Evolutionary conservation across 768 basidiomycete genomes (phyloP).

Genomic region (Lactarius sp.): DNA sequence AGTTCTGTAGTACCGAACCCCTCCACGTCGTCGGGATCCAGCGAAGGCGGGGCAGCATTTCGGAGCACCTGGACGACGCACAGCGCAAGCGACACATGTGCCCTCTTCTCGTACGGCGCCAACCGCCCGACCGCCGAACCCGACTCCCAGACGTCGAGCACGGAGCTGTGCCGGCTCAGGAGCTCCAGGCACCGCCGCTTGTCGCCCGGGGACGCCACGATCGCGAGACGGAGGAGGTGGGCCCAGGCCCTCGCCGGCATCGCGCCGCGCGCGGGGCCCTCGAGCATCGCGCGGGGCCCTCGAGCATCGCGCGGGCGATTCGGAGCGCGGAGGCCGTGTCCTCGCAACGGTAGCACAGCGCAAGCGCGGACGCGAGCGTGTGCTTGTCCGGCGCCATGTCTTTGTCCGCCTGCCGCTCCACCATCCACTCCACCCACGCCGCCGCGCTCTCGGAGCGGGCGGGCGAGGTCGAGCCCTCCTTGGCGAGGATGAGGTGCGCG

Average conservation of each 20-base stretch:
- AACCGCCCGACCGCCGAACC: background rate
- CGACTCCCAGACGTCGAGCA: conserved; percentile 7
- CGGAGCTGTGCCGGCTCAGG: conserved; percentile 3
- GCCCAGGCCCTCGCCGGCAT: conserved; percentile 7
- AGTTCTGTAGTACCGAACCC: background rate
- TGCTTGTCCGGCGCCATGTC: background rate
- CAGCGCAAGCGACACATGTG: conserved; percentile 6
- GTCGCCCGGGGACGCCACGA: background rate
- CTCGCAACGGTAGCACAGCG: conserved; percentile 8
- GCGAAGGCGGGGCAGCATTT: background rate
- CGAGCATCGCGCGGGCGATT: background rate
- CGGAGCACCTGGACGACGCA: background rate
- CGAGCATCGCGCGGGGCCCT: background rate
- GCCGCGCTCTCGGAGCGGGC: conserved; percentile 7
- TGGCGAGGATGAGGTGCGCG: conserved; percentile 9
- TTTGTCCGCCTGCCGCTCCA: background rate
- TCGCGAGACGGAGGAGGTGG: conserved; percentile 16
- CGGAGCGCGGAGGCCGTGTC: conserved; percentile 11
- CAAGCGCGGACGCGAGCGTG: background rate
- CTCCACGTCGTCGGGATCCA: background rate
- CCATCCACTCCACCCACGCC: conserved; percentile 12
- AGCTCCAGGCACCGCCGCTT: conserved; percentile 17
- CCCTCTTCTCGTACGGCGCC: conserved; percentile 13
- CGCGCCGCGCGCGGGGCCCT: background rate
- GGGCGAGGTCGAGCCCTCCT: background rate